Evolutionary conservation across 768 basidiomycete species (phyloP), one percentile per base, ranked within the genome.

Genomic region (Mycena albidolilacea): DNA sequence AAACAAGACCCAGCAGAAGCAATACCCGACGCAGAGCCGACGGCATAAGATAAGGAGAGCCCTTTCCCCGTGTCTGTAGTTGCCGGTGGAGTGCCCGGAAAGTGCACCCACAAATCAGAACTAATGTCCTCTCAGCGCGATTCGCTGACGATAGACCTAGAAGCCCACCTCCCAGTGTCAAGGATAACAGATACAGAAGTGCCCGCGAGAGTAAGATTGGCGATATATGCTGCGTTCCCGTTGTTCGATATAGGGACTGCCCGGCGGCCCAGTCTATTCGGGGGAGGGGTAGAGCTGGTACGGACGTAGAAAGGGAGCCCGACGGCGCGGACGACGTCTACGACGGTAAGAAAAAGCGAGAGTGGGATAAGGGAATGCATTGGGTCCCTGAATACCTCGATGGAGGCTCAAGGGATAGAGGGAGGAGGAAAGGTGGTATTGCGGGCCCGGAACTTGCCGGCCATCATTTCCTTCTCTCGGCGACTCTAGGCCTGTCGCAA

Each of bases 41-140:
- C 83, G 17, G 90, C 91, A 81, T 92, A 93, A 8, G 80, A 77
- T 21, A 92, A 39, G n/a, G 74, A 75, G 52, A 75, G 50, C 0
- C 52, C 57, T 41, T 85, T 17, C 77, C 77, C 21, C 84, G 79
- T 9, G 80, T 81, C 62, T 77, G 79, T 3, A 84, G 85, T 46
- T 87, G 85, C 35, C 80, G 75, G 19, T 75, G 82, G 43, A 85
- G 85, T 46, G 78, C 79, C 12, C 82, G 80, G 8, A 91, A 85
- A 64, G 70, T 70, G 39, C 7, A 92, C 87, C 87, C 89, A 92
- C 9, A 92, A 80, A 77, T 93, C 92, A 17, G 92, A 91, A 71
- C 92, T 93, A 62, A 8, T 50, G 11, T 46, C 57, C 37, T 69
- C 46, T 21, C 30, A 67, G 63, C 62, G 14, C 23, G 15, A 46